Conservation (phyloP, 176 grass and related monocot genomes). For the Metroxylon sagu region DNA sequence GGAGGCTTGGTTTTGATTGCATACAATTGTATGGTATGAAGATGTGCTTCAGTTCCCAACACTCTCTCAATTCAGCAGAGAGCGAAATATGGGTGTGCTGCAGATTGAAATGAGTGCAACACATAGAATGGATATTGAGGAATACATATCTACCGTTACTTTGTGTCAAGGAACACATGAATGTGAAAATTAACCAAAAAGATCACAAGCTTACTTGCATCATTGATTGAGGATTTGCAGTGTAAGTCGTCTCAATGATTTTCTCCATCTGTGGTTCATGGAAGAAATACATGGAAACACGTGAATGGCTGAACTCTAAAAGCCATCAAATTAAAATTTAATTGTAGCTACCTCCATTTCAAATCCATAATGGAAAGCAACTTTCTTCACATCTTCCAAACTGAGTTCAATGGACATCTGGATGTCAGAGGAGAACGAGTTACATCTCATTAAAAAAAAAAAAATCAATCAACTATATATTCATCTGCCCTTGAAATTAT, state of each 20-base stretch:
- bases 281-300: conserved; percentile 4
- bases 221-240: conserved; percentile 76
- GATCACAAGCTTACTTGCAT: conserved; percentile 69
- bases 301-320: not conserved
- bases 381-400: conserved; percentile 94
- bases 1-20: too few species aligned
- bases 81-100: too few species aligned
- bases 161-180: too few species aligned
- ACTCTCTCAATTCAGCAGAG: too few species aligned
- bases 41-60: too few species aligned
- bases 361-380: conserved; percentile 81
- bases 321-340: conserved; percentile 9
- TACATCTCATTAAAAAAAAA: conserved; percentile 16
- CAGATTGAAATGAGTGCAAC: not conserved
- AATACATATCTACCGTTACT: too few species aligned
- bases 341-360: conserved; percentile 61
- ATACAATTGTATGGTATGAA: too few species aligned
- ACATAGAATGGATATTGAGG: conserved; percentile 9
- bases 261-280: conserved; percentile 51
- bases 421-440: conserved; percentile 33
- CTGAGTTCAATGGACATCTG: conserved; percentile 96
- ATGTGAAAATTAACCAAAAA: not conserved
- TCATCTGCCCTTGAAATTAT: conserved; percentile 3
- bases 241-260: conserved; percentile 89
- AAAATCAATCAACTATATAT: not conserved